phyloP scores from a whole-genome alignment of 208 protist species.

The Herpetomonas samuelpessoai region DNA sequence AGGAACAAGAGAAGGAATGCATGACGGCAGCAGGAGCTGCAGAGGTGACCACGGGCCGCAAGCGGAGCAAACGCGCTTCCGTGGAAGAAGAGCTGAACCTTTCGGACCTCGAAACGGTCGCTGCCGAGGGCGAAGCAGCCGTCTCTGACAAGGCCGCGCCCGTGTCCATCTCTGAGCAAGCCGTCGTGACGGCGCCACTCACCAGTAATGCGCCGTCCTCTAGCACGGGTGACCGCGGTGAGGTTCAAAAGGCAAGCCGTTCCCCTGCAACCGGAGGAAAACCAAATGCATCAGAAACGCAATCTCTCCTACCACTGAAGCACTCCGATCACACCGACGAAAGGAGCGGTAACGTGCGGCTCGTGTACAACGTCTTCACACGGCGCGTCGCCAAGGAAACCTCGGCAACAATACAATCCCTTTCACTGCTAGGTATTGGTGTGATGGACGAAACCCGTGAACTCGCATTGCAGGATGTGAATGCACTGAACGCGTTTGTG shows the following conservation, averaged over 20 bases:
- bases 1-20: not conserved
- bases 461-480: conserved; percentile 39
- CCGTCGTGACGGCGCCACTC: too few relatives aligned
- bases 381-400: conserved; percentile 55
- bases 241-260: too few relatives aligned
- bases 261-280: too few relatives aligned
- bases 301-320: not conserved
- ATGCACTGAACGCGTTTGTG: conserved; percentile 39
- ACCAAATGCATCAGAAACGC: too few relatives aligned
- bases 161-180: too few relatives aligned
- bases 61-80: too few relatives aligned
- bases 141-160: not conserved
- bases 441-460: conserved; percentile 35
- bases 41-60: too few relatives aligned
- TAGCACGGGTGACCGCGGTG: not conserved
- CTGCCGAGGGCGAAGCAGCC: not conserved
- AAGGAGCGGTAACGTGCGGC: not conserved
- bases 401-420: conserved; percentile 36
- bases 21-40: not conserved
- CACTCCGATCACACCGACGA: not conserved
- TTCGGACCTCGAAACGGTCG: not conserved
- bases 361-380: conserved; percentile 87
- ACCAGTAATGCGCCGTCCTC: not conserved
- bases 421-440: conserved; percentile 63
- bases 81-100: too few relatives aligned